These are phyloP conservation scores for Xylaria grammica DNA, from an alignment of 495 filamentous ascomycete genomes.

Conservation along the genomic window DNA sequence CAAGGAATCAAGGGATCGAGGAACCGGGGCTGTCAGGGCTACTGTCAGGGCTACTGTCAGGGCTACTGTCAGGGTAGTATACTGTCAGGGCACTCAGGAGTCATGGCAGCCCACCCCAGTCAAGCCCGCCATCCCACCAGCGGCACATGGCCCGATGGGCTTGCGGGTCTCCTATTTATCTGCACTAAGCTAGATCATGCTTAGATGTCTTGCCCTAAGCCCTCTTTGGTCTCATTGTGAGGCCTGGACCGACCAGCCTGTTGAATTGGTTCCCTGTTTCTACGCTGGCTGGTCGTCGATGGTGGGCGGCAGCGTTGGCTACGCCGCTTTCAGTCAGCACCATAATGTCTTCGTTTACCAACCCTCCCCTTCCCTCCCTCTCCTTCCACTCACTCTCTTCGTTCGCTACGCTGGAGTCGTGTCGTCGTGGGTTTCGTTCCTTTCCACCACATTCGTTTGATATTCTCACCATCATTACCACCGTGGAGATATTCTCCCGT, in stretches of 20 bases:
- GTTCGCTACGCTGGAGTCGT: constrained; percentile 19
- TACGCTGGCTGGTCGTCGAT: constrained; percentile 1
- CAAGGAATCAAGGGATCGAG: no score
- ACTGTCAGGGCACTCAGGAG: neutral
- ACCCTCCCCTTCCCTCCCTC: constrained; percentile 11
- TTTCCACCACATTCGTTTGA: constrained; percentile 23
- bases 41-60: no score
- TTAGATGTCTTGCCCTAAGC: neutral
- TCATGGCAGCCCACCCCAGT: neutral
- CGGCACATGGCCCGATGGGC: constrained; percentile 2
- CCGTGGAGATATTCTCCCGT: constrained; percentile 23
- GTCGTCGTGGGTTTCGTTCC: constrained; percentile 19
- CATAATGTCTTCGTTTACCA: constrained; percentile 16
- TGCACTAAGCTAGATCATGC: neutral
- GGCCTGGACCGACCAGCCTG: constrained; percentile 10
- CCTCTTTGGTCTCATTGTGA: constrained; percentile 2
- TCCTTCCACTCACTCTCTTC: constrained; percentile 3
- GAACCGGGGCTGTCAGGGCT: no score
- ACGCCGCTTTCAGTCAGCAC: neutral
- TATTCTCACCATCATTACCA: neutral
- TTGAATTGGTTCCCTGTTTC: constrained; percentile 2
- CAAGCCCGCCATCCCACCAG: neutral
- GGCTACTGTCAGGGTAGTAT: no score
- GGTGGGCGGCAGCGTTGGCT: neutral
- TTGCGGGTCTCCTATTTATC: neutral